Evolutionary conservation across 306 rosid species (phyloP).

Genomic region (Vigna trinervia): DNA sequence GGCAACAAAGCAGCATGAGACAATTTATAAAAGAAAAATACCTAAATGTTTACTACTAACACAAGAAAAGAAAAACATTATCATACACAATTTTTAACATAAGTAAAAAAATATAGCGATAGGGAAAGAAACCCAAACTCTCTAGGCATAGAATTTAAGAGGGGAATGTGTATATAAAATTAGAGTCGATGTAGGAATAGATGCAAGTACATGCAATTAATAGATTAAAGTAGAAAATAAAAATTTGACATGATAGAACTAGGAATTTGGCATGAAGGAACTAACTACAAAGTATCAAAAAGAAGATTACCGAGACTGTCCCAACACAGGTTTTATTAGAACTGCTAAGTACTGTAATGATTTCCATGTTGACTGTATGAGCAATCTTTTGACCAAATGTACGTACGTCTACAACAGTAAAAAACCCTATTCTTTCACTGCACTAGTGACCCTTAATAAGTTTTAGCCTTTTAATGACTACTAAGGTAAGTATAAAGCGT

Average conservation of each 20-base stretch:
- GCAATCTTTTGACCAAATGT: too few relatives aligned
- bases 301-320: constrained; percentile 72
- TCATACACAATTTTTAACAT: too few relatives aligned
- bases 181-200: constrained; percentile 8
- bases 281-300: constrained; percentile 30
- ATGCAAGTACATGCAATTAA: constrained; percentile 30
- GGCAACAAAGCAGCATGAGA: constrained; percentile 29
- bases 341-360: constrained; percentile 60
- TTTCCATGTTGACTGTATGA: too few relatives aligned
- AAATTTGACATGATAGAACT: not conserved
- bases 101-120: not conserved
- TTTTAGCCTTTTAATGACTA: too few relatives aligned
- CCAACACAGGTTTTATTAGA: constrained; percentile 72
- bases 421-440: too few relatives aligned
- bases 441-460: too few relatives aligned
- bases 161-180: not conserved
- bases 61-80: too few relatives aligned
- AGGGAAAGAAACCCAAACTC: not conserved
- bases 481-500: too few relatives aligned
- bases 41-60: too few relatives aligned
- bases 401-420: too few relatives aligned
- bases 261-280: not conserved
- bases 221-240: constrained; percentile 15
- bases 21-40: not conserved
- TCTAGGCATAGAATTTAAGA: constrained; percentile 1